Base-by-base conservation (phyloP, 768 basidiomycete genomes). In the Sistotremastrum niveocremeum region DNA sequence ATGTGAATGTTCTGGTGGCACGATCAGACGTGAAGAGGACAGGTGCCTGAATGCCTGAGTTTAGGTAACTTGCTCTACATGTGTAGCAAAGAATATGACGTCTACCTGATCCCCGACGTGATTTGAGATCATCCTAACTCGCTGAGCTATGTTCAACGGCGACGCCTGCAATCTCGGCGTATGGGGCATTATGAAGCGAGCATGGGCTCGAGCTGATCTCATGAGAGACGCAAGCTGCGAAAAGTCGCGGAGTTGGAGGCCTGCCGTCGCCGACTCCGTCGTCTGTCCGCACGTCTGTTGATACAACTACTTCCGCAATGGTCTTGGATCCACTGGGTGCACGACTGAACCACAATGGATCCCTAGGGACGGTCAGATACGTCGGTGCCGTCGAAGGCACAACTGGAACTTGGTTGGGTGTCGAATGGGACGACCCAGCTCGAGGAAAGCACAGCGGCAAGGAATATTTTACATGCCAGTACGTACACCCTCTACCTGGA, bases 381-480 rank as follows among this genome's bases (percentile, higher is more conserved):
- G 62, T 72, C 9, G 89, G 89, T 2, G 51, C 60, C 1, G 77
- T 93, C 12, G 65, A 74, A 11, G 72, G 72, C 9, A 77, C 84
- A 0, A 56, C 63, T 3, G 86, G 84, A 3, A 53, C 62, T 8
- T 98, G 93, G 93, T 70, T 91, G n/a, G 94, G 94, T n/a, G 74
- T 97, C 41, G 94, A 98, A 64, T 98, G 93, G 87, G 94, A 98
- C 57, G 81, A 89, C 55, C 73, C 79, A 12, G 49, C 60, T 6
- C 76, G 90, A 47, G 94, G 94, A 30, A 93, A 84, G 60, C 91
- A 97, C 59, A 78, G 87, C 52, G 82, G 78, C 41, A 73, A 69
- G 51, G 71, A 68, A 37, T 91, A 94, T 62, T 98, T 97, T 60
- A 56, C 64, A 39, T 87, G 84, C 65, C 66, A 72, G 87, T 89